phyloP scores from a whole-genome alignment of 2,329 filamentous ascomycete genomes.

The Colletotrichum tabaci region DNA sequence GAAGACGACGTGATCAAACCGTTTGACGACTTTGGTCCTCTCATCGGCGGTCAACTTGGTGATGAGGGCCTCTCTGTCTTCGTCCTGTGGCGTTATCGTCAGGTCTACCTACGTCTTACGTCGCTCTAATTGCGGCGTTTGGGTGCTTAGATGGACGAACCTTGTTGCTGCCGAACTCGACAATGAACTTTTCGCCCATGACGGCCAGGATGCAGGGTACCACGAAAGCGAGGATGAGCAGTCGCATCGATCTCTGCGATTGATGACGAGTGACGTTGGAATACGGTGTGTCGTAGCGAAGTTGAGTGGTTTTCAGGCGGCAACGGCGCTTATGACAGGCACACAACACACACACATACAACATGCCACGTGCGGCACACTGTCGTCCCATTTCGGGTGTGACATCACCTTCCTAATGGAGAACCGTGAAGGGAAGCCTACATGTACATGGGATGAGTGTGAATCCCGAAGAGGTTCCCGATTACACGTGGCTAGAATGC shows the following conservation, averaged over 20 bases:
- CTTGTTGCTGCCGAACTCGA: constrained; percentile 39
- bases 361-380: background rate
- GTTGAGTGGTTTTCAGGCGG: background rate
- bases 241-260: background rate
- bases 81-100: constrained; percentile 13
- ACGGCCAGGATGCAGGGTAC: background rate
- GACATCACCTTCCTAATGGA: constrained; percentile 19
- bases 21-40: constrained; percentile 33
- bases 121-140: background rate
- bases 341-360: background rate
- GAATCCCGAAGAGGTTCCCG: too few species aligned
- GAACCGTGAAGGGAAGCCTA: background rate
- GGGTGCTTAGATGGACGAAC: background rate
- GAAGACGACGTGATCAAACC: constrained; percentile 49
- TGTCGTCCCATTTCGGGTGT: background rate
- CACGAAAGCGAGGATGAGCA: background rate
- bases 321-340: background rate
- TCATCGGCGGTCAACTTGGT: constrained; percentile 21
- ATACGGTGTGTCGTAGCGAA: background rate
- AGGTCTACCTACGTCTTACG: background rate
- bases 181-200: constrained; percentile 40
- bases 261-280: background rate
- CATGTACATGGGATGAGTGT: too few species aligned
- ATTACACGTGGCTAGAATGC: too few species aligned
- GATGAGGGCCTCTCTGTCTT: constrained; percentile 30